These are phyloP conservation scores for Tetrastigma voinierianum DNA, from an alignment of 164 flowering plant species.

Conservation along the genomic window DNA sequence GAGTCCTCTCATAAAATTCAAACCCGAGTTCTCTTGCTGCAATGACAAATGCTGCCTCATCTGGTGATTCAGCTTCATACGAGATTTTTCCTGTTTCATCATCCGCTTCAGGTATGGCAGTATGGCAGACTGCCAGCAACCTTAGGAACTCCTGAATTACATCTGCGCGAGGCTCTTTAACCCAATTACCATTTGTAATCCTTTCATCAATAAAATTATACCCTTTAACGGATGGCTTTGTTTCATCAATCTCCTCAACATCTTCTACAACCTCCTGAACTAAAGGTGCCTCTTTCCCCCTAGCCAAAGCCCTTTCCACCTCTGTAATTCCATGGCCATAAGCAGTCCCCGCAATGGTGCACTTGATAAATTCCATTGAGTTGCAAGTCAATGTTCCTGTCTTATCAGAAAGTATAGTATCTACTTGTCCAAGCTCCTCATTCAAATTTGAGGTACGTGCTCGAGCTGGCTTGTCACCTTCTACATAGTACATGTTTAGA, in stretches of 20 bases:
- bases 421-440: constrained; percentile 91
- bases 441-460: constrained; percentile 87
- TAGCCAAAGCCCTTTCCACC: constrained; percentile 70
- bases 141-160: constrained; percentile 55
- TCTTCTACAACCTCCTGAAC: constrained; percentile 21
- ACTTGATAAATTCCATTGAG: constrained; percentile 85
- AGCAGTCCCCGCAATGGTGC: constrained; percentile 71
- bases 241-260: constrained; percentile 19
- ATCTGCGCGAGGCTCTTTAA: constrained; percentile 56
- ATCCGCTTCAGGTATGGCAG: constrained; percentile 65
- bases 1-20: constrained; percentile 60
- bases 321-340: constrained; percentile 74
- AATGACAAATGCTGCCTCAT: constrained; percentile 75
- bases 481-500: constrained; percentile 74
- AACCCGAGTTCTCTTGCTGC: constrained; percentile 79
- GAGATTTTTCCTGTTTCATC: constrained; percentile 46
- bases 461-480: constrained; percentile 65
- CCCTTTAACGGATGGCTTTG: constrained; percentile 51
- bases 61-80: constrained; percentile 88
- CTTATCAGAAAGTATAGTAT: constrained; percentile 83
- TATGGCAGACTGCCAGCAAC: constrained; percentile 72
- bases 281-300: constrained; percentile 37
- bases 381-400: constrained; percentile 92
- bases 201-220: constrained; percentile 73
- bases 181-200: constrained; percentile 69